Conservation (phyloP, 2,329 filamentous ascomycete species). For the Thermoascus crustaceus region DNA sequence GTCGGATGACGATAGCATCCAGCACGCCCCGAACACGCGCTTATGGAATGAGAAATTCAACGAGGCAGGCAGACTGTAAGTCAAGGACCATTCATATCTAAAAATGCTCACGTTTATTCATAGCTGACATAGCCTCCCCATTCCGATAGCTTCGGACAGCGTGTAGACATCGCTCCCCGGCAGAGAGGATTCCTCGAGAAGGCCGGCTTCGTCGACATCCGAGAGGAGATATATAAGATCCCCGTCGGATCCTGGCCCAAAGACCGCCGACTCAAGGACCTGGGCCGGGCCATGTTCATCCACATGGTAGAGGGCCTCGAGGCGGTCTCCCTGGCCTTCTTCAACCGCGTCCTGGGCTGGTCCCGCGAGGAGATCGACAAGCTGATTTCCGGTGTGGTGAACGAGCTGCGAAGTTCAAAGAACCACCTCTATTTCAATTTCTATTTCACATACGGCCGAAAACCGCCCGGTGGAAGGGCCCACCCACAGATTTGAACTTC, state of each 20-base stretch:
- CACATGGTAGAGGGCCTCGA: constrained; percentile 17
- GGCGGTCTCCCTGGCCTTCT: constrained; percentile 17
- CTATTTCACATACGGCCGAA: no score
- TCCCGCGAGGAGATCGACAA: no score
- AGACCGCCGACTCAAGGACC: constrained; percentile 10
- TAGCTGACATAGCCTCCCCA: no score
- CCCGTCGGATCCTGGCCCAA: constrained; percentile 32
- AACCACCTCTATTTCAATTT: no score
- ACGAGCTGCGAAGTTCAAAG: no score
- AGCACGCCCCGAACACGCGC: constrained; percentile 12
- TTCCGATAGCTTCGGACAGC: constrained; percentile 17
- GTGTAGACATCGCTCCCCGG: constrained; percentile 19
- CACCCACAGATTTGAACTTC: no score
- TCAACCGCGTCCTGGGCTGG: constrained; percentile 20
- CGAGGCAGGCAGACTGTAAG: no score
- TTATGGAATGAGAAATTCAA: constrained; percentile 13
- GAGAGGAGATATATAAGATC: constrained; percentile 30
- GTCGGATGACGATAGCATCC: constrained; percentile 20
- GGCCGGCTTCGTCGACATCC: constrained; percentile 45
- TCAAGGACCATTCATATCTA: no score
- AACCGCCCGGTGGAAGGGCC: no score
- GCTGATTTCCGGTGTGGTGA: no score
- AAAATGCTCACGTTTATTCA: no score
- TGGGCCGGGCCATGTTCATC: constrained; percentile 13
- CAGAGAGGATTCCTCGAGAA: constrained; percentile 37